Conservation (phyloP, 2,329 filamentous ascomycete genomes). For the Epicoccum sorghinum region DNA sequence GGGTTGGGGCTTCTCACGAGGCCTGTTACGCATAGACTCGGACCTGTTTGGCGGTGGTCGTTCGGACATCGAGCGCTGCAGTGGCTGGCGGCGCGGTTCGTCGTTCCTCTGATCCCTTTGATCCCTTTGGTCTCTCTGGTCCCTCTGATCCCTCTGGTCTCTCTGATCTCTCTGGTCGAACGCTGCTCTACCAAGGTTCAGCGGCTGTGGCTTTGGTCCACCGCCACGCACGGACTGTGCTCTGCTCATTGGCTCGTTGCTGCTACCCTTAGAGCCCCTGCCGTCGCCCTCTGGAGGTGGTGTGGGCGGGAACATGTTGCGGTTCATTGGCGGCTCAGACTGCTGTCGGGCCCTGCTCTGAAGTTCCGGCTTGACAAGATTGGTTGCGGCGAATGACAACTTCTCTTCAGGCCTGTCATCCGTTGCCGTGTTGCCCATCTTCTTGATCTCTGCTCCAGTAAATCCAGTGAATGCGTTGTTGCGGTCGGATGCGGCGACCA, state of each 20-base stretch:
- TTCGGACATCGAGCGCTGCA: conserved; percentile 53
- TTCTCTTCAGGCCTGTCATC: conserved; percentile 85
- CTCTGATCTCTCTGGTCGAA: conserved; percentile 49
- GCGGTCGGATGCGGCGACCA: conserved; percentile 86
- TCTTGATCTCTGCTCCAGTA: conserved; percentile 78
- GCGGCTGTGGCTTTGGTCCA: conserved; percentile 55
- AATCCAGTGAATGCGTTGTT: conserved; percentile 83
- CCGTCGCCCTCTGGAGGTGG: conserved; percentile 90
- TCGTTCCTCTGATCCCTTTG: conserved; percentile 33
- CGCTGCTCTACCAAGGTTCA: conserved; percentile 56
- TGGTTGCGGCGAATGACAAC: conserved; percentile 89
- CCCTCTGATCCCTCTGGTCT: conserved; percentile 41
- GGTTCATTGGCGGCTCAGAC: conserved; percentile 78
- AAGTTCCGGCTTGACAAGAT: conserved; percentile 86
- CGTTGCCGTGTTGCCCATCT: conserved; percentile 61
- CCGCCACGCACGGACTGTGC: conserved; percentile 57
- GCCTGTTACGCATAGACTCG: conserved; percentile 41
- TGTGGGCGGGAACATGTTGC: conserved; percentile 95
- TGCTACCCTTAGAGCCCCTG: conserved; percentile 35
- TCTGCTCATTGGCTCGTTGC: conserved; percentile 51
- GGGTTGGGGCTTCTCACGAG: conserved; percentile 31
- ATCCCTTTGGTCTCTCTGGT: not conserved
- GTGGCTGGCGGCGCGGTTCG: conserved; percentile 44
- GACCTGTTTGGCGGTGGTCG: conserved; percentile 48
- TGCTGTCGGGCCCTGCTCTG: conserved; percentile 78